These are phyloP conservation scores for Pestalotiopsis sp. DNA, from an alignment of 2,329 filamentous ascomycete species.

Conservation along the genomic window DNA sequence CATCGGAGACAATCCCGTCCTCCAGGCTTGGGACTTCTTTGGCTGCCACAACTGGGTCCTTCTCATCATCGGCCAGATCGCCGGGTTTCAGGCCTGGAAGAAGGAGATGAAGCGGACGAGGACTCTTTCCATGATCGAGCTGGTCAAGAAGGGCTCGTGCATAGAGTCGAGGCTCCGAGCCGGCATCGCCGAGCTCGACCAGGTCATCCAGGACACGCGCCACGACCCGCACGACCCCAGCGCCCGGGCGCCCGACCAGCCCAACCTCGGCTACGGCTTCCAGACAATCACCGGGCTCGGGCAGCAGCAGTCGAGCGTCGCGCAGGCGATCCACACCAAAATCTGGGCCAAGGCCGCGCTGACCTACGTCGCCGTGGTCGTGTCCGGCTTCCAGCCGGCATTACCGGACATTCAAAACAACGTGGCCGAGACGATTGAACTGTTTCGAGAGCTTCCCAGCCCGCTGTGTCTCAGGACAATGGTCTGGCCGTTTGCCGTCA, in stretches of 20 bases:
- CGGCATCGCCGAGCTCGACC: constrained; percentile 17
- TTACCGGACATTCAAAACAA: constrained; percentile 22
- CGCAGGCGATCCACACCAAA: constrained; percentile 22
- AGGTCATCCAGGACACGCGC: not conserved
- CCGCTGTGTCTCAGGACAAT: constrained; percentile 27
- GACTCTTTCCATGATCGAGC: constrained; percentile 41
- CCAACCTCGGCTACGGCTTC: constrained; percentile 19
- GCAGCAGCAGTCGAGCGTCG: constrained; percentile 14
- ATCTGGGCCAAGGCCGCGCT: constrained; percentile 31
- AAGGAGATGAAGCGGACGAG: constrained; percentile 44
- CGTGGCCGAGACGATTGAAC: constrained; percentile 22
- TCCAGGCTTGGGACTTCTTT: constrained; percentile 52
- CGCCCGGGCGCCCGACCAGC: constrained; percentile 17
- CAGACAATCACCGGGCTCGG: constrained; percentile 15
- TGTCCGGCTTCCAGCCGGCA: constrained; percentile 25
- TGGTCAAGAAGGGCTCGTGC: constrained; percentile 20
- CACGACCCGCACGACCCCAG: constrained; percentile 17
- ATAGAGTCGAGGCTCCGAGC: constrained; percentile 20
- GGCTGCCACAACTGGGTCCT: constrained; percentile 62
- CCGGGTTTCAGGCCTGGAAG: constrained; percentile 59
- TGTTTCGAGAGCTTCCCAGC: constrained; percentile 21
- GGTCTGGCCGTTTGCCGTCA: constrained; percentile 30
- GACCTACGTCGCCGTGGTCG: constrained; percentile 26
- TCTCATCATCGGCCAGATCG: constrained; percentile 55
- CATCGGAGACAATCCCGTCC: constrained; percentile 30